Conservation (phyloP, 345 rosid species). For the Euphorbia peplus region DNA sequence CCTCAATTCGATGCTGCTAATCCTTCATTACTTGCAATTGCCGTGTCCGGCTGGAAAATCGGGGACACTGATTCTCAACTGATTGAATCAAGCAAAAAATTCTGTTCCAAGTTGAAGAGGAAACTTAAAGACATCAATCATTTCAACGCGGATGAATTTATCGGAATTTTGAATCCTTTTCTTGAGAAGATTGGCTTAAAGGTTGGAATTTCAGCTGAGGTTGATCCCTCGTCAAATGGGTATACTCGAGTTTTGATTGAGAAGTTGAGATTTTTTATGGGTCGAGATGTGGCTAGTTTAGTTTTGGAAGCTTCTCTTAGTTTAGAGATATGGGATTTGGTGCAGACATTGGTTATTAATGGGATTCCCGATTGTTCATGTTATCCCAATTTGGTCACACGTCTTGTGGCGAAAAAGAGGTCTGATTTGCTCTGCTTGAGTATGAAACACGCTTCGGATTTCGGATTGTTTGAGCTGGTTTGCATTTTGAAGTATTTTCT, state of each 20-base stretch:
- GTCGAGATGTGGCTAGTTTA: conserved; percentile 52
- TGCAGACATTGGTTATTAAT: conserved; percentile 47
- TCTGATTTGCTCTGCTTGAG: conserved; percentile 66
- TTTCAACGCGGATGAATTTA: conserved; percentile 45
- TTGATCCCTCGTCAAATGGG: conserved; percentile 23
- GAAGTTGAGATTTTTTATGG: conserved; percentile 49
- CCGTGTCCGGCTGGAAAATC: conserved; percentile 57
- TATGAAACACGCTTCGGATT: conserved; percentile 59
- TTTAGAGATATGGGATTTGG: conserved; percentile 70
- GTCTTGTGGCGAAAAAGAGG: conserved; percentile 51
- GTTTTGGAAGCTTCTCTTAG: conserved; percentile 63
- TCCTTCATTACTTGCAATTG: conserved; percentile 46
- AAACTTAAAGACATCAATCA: conserved; percentile 56
- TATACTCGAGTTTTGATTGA: conserved; percentile 41
- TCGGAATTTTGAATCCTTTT: conserved; percentile 43
- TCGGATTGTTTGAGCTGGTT: conserved; percentile 57
- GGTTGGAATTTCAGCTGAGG: conserved; percentile 30
- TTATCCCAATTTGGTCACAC: conserved; percentile 45
- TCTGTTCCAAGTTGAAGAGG: conserved; percentile 49
- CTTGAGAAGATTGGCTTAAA: conserved; percentile 49
- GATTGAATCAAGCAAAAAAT: conserved; percentile 42
- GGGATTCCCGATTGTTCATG: conserved; percentile 46
- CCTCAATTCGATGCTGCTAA: conserved; percentile 45
- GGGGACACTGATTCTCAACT: conserved; percentile 47
- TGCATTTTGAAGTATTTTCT: conserved; percentile 72